Conservation (phyloP, 225 moss, liverwort and hornwort species). For the Polytrichum formosum region DNA sequence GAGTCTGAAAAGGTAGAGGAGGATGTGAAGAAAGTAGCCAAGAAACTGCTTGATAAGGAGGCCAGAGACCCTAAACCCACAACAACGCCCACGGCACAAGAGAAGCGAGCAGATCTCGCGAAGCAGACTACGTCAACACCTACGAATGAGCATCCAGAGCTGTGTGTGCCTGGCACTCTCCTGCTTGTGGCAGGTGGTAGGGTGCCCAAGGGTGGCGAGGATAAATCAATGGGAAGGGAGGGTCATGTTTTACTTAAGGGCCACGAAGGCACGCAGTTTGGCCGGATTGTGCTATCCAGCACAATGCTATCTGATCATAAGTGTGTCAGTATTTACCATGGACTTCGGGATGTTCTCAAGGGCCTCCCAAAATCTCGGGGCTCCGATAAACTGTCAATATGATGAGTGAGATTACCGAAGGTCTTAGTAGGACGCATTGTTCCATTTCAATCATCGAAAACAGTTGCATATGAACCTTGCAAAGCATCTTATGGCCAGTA, state of each 20-base stretch:
- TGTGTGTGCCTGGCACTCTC: conserved; percentile 40
- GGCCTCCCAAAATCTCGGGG: conserved; percentile 49
- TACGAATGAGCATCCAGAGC: conserved; percentile 23
- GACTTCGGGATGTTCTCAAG: conserved; percentile 84
- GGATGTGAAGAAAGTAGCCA: conserved; percentile 34
- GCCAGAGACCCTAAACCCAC: background rate
- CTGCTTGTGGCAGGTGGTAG: conserved; percentile 39
- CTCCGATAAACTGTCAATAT: conserved; percentile 29
- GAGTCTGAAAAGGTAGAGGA: conserved; percentile 33
- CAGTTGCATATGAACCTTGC: too few relatives aligned
- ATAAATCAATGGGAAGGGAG: conserved; percentile 29
- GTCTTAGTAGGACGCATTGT: too few relatives aligned
- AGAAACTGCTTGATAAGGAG: conserved; percentile 31
- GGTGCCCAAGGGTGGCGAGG: conserved; percentile 30
- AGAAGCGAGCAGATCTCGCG: background rate
- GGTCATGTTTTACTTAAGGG: conserved; percentile 65
- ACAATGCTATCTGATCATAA: conserved; percentile 86
- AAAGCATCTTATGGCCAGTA: too few relatives aligned
- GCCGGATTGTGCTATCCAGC: conserved; percentile 70
- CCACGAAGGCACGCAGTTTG: conserved; percentile 49
- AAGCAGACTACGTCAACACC: conserved; percentile 1
- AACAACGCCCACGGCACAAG: conserved; percentile 2
- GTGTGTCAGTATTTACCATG: conserved; percentile 79
- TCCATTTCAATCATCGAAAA: too few relatives aligned
- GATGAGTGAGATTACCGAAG: background rate